phyloP scores from a whole-genome alignment of 495 filamentous ascomycete genomes.

The Neurospora sp. region DNA sequence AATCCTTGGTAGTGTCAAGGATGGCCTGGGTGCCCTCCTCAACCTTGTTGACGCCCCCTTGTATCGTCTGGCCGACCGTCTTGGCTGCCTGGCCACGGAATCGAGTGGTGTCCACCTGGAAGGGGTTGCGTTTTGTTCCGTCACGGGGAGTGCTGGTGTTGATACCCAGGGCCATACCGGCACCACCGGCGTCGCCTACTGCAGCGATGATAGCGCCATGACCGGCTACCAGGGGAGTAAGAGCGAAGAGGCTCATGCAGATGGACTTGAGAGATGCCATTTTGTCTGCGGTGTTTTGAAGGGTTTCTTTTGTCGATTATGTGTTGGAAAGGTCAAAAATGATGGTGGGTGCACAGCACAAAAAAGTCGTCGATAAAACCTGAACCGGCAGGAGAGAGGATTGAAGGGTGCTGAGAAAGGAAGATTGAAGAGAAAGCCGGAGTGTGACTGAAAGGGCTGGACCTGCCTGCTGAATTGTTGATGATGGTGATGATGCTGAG shows the following conservation, averaged over 20 bases:
- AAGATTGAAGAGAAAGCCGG: not conserved
- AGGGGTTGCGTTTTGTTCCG: conserved; percentile 39
- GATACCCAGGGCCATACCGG: conserved; percentile 37
- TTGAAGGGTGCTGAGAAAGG: not conserved
- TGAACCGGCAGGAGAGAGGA: conserved; percentile 19
- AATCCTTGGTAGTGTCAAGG: conserved; percentile 33
- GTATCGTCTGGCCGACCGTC: conserved; percentile 34
- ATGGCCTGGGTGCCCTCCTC: conserved; percentile 38
- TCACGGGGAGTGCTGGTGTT: conserved; percentile 41
- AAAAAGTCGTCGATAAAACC: not conserved
- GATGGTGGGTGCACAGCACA: not conserved
- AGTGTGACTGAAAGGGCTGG: not conserved
- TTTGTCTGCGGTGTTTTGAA: conserved; percentile 5
- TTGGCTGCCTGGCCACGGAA: conserved; percentile 34
- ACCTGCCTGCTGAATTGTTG: not conserved
- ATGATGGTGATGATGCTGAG: not conserved
- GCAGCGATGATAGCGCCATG: conserved; percentile 41
- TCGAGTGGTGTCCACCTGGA: conserved; percentile 44
- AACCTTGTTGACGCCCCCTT: conserved; percentile 35
- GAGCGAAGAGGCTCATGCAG: conserved; percentile 14
- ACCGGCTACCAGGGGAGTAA: conserved; percentile 31
- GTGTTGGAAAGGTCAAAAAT: not conserved
- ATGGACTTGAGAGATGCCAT: conserved; percentile 25
- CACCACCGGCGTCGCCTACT: conserved; percentile 38
- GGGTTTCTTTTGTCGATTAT: not conserved